Percentiles rank a stretch among this genome's conserved stretches.
These are phyloP conservation scores for Termitomyces bulborhizus DNA, from an alignment of 768 basidiomycete genomes.

Conservation along the genomic window DNA sequence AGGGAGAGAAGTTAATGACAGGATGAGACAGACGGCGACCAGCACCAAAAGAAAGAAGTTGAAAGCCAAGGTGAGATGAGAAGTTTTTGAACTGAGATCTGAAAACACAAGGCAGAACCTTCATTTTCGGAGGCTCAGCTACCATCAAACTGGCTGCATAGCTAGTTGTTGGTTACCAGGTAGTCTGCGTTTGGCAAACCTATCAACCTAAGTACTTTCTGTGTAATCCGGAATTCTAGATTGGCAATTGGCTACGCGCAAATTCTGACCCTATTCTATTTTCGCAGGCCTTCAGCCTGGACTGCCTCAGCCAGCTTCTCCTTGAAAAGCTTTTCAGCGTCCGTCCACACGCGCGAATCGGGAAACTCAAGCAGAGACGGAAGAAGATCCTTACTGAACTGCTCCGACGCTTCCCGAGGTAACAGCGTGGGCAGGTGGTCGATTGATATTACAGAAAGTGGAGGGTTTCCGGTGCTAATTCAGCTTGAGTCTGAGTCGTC, in stretches of 20 bases:
- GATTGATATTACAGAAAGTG: conserved; percentile 86
- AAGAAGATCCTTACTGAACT: conserved; percentile 84
- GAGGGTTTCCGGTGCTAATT: conserved; percentile 52
- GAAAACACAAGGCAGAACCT: too few relatives aligned
- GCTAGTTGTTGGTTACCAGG: conserved; percentile 7
- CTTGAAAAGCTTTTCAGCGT: conserved; percentile 80
- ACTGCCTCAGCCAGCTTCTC: conserved; percentile 43
- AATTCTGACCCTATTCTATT: background rate
- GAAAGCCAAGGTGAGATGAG: background rate
- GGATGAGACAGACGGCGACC: conserved; percentile 38
- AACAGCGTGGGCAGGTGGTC: conserved; percentile 95
- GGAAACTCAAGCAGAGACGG: conserved; percentile 84
- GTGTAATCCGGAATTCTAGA: background rate
- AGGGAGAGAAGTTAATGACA: conserved; percentile 13
- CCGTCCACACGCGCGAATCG: conserved; percentile 75
- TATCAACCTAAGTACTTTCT: background rate
- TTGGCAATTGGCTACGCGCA: background rate
- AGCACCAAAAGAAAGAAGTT: conserved; percentile 33
- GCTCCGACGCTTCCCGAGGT: conserved; percentile 94
- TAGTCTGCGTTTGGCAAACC: background rate
- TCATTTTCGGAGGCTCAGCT: background rate
- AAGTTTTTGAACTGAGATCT: background rate
- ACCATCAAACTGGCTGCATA: conserved; percentile 6
- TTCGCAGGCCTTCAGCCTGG: conserved; percentile 26
- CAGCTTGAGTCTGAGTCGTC: background rate